phyloP scores from a whole-genome alignment of 441 rosid genomes.

The Arabidopsis hybrid region DNA sequence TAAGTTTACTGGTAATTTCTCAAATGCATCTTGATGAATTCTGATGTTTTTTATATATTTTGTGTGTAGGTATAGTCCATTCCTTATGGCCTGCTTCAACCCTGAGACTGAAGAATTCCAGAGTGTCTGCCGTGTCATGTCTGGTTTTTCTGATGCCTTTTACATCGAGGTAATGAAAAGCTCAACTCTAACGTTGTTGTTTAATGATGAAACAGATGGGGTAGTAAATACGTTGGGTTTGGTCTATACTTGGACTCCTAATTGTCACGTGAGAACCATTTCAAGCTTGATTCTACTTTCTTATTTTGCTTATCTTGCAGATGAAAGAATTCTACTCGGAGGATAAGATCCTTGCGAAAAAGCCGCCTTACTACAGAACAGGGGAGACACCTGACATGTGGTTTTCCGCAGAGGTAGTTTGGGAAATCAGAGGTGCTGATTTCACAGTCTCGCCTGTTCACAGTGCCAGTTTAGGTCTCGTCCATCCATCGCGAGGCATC shows the following conservation, averaged over 20 bases:
- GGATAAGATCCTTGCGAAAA: conserved; percentile 68
- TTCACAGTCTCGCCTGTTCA: conserved; percentile 84
- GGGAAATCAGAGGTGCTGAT: conserved; percentile 92
- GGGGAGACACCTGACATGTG: conserved; percentile 81
- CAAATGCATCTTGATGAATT: conserved; percentile 1
- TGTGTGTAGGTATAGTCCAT: conserved; percentile 83
- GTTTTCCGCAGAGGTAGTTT: conserved; percentile 77
- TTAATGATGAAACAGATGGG: neutral
- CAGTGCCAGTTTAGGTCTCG: conserved; percentile 74
- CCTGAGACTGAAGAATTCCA: conserved; percentile 86
- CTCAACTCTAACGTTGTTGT: neutral
- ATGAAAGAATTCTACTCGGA: conserved; percentile 79
- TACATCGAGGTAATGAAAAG: conserved; percentile 65
- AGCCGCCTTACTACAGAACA: conserved; percentile 78
- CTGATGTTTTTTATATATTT: neutral
- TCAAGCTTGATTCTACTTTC: neutral
- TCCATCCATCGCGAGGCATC: conserved; percentile 87
- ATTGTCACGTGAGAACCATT: neutral
- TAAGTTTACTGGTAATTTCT: neutral
- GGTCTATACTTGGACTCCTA: neutral
- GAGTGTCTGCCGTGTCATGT: conserved; percentile 92
- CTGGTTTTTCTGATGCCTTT: conserved; percentile 88
- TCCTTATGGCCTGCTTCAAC: conserved; percentile 91
- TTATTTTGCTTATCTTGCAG: conserved; percentile 50
- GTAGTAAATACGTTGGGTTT: neutral